Base-by-base conservation (phyloP, 805 yeast genomes). In the Saccharomyces eubayanus region DNA sequence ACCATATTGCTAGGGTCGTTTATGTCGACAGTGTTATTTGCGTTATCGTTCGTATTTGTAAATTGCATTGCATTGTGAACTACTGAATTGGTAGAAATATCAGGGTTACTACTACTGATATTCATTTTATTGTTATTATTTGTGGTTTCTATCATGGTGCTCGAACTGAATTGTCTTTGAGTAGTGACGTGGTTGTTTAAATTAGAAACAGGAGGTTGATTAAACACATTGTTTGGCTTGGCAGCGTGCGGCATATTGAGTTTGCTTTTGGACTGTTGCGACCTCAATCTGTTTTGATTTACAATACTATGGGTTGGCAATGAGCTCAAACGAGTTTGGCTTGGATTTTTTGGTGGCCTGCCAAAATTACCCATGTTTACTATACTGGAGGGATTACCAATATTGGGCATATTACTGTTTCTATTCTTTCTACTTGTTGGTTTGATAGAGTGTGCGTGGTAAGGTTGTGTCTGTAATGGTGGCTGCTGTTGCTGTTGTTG, bases 371-470 rank as follows among this genome's bases (percentile, higher is more conserved):
- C 53, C 53, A 51, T 27, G 6, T 48, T 30, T 24, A 28, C 61
- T 9, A 61, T 47, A 49, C 63, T 66, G 0, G 72, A 67, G 9
- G 72, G 68, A 53, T 61, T 62, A 14, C 71, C 67, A 36, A 68
- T 52, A n/a, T 55, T 56, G 16, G 68, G 65, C 67, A 70, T 63
- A 48, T 64, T 63, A 47, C 71, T 68, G 30, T 59, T 57, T 60
- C 72, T 67, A 50, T 70, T 69, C 51, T 70, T 70, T 51, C 73
- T 66, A 50, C 72, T 69, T 1, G 73, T 68, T 43, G 72, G 65
- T 54, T 66, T 64, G 51, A 67, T 59, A n/a, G 64, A 55, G 49
- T 64, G 61, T 8, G 54, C 49, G 30, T 63, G 63, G 46, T 53
- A 55, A 28, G 53, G 51, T 16, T 50, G 51, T 21, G 51, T 12